Conservation (phyloP, 148 eudicot species). For the Mesembryanthemum crystallinum region DNA sequence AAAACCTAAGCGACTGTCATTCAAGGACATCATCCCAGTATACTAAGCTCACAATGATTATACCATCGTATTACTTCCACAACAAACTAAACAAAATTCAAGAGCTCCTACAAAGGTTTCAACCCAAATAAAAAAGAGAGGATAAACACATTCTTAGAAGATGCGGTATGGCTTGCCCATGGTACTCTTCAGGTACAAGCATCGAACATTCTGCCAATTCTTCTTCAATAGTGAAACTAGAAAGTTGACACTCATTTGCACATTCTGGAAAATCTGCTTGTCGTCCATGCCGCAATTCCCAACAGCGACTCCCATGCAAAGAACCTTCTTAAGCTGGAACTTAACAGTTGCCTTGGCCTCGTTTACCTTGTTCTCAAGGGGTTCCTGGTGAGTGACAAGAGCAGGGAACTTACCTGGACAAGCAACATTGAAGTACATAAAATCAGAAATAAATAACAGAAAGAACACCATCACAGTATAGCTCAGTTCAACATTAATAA, state of each 20-base stretch:
- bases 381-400: constrained; percentile 66
- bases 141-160: constrained; percentile 25
- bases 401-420: constrained; percentile 69
- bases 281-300: constrained; percentile 70
- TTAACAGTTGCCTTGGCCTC: constrained; percentile 68
- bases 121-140: background rate
- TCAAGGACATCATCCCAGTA: constrained; percentile 14
- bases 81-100: constrained; percentile 14
- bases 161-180: constrained; percentile 71
- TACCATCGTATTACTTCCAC: constrained; percentile 8
- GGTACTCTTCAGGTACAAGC: constrained; percentile 73
- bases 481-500: too few relatives aligned
- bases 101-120: constrained; percentile 3
- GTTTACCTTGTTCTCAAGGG: constrained; percentile 56
- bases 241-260: constrained; percentile 76
- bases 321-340: constrained; percentile 72
- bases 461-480: background rate
- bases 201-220: constrained; percentile 75
- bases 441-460: background rate
- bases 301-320: constrained; percentile 83
- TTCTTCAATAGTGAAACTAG: constrained; percentile 71
- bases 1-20: background rate
- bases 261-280: constrained; percentile 69
- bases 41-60: constrained; percentile 22
- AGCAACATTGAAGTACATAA: background rate